Conservation (phyloP, 23 red algal species). For the Pyropia yezoensis region DNA sequence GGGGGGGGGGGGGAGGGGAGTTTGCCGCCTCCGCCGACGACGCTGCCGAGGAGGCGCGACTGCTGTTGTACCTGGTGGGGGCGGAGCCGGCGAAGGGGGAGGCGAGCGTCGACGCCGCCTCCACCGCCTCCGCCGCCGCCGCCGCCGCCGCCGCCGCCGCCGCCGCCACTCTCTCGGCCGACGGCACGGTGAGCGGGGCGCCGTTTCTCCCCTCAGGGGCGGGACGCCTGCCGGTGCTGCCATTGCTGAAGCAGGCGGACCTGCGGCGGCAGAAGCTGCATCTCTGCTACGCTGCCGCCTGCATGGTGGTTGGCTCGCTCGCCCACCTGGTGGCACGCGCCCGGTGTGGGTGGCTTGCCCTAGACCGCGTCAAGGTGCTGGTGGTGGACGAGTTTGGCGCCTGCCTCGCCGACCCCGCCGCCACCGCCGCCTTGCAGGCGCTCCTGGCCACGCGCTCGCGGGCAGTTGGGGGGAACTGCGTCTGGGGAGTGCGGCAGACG, state of each 20-base stretch:
- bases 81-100: neutral
- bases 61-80: neutral
- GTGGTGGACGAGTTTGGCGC: slow-evolving; percentile 91
- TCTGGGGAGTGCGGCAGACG: slow-evolving; percentile 25
- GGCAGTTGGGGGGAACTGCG: neutral
- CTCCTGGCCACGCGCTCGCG: slow-evolving; percentile 36
- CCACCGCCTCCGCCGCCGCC: too few relatives aligned
- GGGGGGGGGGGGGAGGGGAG: too few relatives aligned
- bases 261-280: slow-evolving; percentile 70
- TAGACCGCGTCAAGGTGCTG: slow-evolving; percentile 56
- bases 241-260: slow-evolving; percentile 68
- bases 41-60: too few relatives aligned
- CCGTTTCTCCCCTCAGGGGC: too few relatives aligned
- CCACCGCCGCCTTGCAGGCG: slow-evolving; percentile 36
- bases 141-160: too few relatives aligned
- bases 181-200: too few relatives aligned
- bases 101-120: too few relatives aligned
- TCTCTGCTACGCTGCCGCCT: slow-evolving; percentile 49
- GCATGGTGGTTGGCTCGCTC: slow-evolving; percentile 62
- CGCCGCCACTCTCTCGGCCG: too few relatives aligned
- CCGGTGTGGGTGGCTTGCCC: slow-evolving; percentile 24
- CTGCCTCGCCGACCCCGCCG: slow-evolving; percentile 32
- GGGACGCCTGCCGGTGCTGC: slow-evolving; percentile 29
- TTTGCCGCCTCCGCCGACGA: neutral
- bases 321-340: slow-evolving; percentile 50